Conservation (phyloP, 352 stramenopile genomes). For the Phytophthora nicotianae region DNA sequence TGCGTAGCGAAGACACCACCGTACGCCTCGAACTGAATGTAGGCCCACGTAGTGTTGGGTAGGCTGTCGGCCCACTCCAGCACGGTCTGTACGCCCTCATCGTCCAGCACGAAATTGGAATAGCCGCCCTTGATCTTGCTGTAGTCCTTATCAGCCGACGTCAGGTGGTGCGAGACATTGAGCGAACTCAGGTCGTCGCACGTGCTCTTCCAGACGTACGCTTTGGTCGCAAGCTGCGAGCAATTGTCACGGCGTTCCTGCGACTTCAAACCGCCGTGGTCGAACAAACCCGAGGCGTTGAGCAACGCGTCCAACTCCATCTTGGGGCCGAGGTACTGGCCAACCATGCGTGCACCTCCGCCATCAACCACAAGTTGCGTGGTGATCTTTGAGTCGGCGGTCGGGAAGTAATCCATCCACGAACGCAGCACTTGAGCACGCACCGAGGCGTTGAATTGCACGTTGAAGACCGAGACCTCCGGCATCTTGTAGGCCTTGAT, state of each 20-base stretch:
- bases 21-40: slow-evolving; percentile 62
- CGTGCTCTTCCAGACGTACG: slow-evolving; percentile 49
- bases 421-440: slow-evolving; percentile 39
- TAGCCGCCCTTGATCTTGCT: slow-evolving; percentile 59
- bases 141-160: slow-evolving; percentile 46
- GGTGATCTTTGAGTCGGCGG: slow-evolving; percentile 47
- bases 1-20: slow-evolving; percentile 52
- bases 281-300: slow-evolving; percentile 42
- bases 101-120: slow-evolving; percentile 43
- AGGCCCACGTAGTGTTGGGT: slow-evolving; percentile 46
- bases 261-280: slow-evolving; percentile 37
- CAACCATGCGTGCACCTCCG: slow-evolving; percentile 36
- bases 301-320: slow-evolving; percentile 41
- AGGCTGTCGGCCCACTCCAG: slow-evolving; percentile 42
- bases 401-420: slow-evolving; percentile 66
- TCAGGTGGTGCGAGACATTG: slow-evolving; percentile 40
- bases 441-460: slow-evolving; percentile 45
- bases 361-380: slow-evolving; percentile 56
- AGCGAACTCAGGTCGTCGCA: slow-evolving; percentile 48
- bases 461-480: slow-evolving; percentile 48
- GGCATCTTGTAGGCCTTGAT: slow-evolving; percentile 54
- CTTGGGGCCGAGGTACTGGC: slow-evolving; percentile 50
- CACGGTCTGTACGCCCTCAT: slow-evolving; percentile 43
- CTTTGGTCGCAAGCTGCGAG: slow-evolving; percentile 54
- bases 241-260: slow-evolving; percentile 49